phyloP scores from a whole-genome alignment of 192 early-diverging fungal genomes.

The Backusella tarrabulga region DNA sequence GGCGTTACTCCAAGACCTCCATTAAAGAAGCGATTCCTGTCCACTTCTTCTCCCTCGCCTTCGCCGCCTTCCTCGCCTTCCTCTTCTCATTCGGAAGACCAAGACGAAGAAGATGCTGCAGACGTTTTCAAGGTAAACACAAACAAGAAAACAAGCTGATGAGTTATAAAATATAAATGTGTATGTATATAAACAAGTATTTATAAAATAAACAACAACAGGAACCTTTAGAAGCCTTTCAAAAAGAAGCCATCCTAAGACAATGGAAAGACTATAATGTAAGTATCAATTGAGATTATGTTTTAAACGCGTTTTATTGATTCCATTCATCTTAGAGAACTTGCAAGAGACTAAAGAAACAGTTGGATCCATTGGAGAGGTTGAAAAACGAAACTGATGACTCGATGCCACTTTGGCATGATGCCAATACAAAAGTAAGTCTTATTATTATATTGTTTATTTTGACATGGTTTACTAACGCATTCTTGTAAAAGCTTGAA shows the following conservation, averaged over 20 bases:
- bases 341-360: neutral
- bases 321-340: neutral
- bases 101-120: constrained; percentile 16
- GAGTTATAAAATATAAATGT: no score
- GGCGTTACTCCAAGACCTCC: constrained; percentile 18
- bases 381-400: neutral
- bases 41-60: constrained; percentile 15
- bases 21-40: constrained; percentile 28
- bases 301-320: neutral
- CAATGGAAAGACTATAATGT: constrained; percentile 20
- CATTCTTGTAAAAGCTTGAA: neutral
- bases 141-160: constrained; percentile 1
- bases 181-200: no score
- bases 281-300: neutral
- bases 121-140: constrained; percentile 26
- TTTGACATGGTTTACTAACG: neutral
- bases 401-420: neutral
- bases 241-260: constrained; percentile 8
- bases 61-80: constrained; percentile 13
- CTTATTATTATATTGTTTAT: neutral
- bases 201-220: neutral
- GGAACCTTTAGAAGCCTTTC: constrained; percentile 10
- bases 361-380: neutral
- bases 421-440: neutral
- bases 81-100: neutral